A percentile compares a stretch with the other conserved stretches of the same genome.
These are phyloP conservation scores for Neoascochyta sp. DNA, from an alignment of 2,329 filamentous ascomycete genomes.

Conservation along the genomic window DNA sequence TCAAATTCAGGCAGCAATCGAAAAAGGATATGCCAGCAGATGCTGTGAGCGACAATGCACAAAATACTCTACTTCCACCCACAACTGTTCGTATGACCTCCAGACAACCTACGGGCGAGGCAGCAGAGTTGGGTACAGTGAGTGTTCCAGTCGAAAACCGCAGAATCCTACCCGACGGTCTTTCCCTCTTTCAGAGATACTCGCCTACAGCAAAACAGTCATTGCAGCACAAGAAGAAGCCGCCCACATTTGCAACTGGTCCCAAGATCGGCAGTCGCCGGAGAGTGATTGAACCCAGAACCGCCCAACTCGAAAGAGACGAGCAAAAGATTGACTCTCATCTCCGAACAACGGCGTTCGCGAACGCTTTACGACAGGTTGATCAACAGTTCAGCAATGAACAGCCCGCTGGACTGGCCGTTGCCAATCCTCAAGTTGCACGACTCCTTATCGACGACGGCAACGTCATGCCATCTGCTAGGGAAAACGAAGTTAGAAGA, in stretches of 20 bases:
- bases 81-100: no score
- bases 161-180: no score
- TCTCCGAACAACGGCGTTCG: slow-evolving; percentile 40
- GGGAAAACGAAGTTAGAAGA: no score
- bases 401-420: slow-evolving; percentile 7
- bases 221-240: slow-evolving; percentile 2
- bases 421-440: slow-evolving; percentile 27
- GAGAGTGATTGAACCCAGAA: slow-evolving; percentile 19
- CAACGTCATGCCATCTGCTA: slow-evolving; percentile 15
- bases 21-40: slow-evolving; percentile 13
- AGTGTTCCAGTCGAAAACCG: slow-evolving; percentile 8
- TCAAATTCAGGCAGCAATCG: neutral
- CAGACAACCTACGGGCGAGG: no score
- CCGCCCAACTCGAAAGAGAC: slow-evolving; percentile 44
- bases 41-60: slow-evolving; percentile 18
- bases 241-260: neutral
- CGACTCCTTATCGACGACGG: slow-evolving; percentile 35
- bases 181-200: slow-evolving; percentile 13
- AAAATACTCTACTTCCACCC: slow-evolving; percentile 5
- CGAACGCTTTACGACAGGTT: slow-evolving; percentile 26
- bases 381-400: slow-evolving; percentile 24
- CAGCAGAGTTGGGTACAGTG: no score
- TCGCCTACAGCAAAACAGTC: slow-evolving; percentile 1
- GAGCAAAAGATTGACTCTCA: slow-evolving; percentile 37
- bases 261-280: neutral